These are phyloP conservation scores for Bullera alba DNA, from an alignment of 768 basidiomycete genomes.

Conservation along the genomic window DNA sequence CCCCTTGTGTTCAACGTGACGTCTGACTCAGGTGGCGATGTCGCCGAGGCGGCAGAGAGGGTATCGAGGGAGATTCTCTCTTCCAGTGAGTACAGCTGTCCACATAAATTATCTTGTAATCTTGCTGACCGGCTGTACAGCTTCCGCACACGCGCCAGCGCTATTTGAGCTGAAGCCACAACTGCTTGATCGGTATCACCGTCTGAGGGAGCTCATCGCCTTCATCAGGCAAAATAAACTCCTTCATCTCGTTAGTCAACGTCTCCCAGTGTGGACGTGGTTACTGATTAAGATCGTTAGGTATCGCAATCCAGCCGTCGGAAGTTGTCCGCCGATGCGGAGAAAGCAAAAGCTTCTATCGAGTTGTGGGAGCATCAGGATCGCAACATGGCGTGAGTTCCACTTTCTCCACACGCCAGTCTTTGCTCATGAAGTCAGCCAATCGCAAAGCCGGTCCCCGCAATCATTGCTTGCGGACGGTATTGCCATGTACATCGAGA, in stretches of 20 bases:
- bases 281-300: constrained; percentile 49
- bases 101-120: not conserved
- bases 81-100: constrained; percentile 55
- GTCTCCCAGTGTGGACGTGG: not conserved
- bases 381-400: constrained; percentile 38
- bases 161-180: constrained; percentile 77
- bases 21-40: constrained; percentile 41
- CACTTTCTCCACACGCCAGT: constrained; percentile 23
- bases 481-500: constrained; percentile 62
- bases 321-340: constrained; percentile 69
- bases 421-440: constrained; percentile 23
- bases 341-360: constrained; percentile 72
- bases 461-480: constrained; percentile 60
- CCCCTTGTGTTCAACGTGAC: constrained; percentile 46
- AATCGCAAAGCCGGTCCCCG: constrained; percentile 34
- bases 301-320: constrained; percentile 75
- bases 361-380: constrained; percentile 62
- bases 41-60: constrained; percentile 41
- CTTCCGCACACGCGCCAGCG: constrained; percentile 63
- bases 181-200: constrained; percentile 63
- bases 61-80: constrained; percentile 51
- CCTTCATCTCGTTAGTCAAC: constrained; percentile 57
- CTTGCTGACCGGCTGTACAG: constrained; percentile 12
- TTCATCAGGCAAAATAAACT: constrained; percentile 84
- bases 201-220: constrained; percentile 74